Conservation (phyloP, 1,284 basidiomycete genomes). For the Cutaneotrichosporon daszewskae region DNA sequence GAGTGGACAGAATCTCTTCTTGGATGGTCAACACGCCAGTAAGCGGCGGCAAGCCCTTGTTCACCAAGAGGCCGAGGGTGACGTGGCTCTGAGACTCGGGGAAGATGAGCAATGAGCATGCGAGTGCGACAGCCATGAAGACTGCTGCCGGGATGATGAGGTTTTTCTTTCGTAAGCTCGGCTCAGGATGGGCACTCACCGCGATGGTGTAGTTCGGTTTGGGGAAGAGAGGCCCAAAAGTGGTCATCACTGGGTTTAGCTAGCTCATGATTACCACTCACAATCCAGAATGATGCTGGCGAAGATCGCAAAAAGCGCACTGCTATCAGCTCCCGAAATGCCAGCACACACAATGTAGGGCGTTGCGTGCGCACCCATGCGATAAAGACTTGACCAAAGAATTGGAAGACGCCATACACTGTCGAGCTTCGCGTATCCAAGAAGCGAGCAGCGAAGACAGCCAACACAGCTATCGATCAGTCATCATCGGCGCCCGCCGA, state of each 20-base stretch:
- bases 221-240: conserved; percentile 58
- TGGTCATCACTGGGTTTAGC: conserved; percentile 54
- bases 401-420: conserved; percentile 67
- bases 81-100: conserved; percentile 64
- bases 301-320: conserved; percentile 55
- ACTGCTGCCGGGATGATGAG: conserved; percentile 58
- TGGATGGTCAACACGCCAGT: conserved; percentile 39
- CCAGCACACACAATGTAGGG: conserved; percentile 54
- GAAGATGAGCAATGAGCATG: conserved; percentile 60
- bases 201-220: conserved; percentile 58
- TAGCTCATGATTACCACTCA: conserved; percentile 15
- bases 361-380: conserved; percentile 58
- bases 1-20: conserved; percentile 31
- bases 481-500: too few relatives aligned
- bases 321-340: not conserved
- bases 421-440: conserved; percentile 57
- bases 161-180: too few relatives aligned
- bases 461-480: too few relatives aligned
- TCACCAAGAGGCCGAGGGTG: conserved; percentile 29
- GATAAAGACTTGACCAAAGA: conserved; percentile 58
- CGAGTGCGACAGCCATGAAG: conserved; percentile 60
- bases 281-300: conserved; percentile 46
- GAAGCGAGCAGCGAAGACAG: conserved; percentile 63
- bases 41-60: conserved; percentile 33
- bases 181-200: too few relatives aligned